Evolutionary conservation across 768 basidiomycete species (phyloP), one percentile per base, ranked within the genome.

Genomic region (Pulveroboletus sp.): DNA sequence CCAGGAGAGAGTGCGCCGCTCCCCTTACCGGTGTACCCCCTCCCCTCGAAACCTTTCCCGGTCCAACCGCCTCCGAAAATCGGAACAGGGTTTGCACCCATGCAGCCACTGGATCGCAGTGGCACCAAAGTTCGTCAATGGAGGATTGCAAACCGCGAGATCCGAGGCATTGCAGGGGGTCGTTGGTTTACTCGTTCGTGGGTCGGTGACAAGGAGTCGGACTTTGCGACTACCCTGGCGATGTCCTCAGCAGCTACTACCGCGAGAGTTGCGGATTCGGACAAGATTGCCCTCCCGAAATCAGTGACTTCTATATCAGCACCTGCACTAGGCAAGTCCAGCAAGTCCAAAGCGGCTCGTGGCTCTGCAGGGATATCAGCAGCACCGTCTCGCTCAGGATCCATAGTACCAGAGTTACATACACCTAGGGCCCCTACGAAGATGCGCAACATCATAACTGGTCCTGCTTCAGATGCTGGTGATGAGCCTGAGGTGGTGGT

Each of bases 141-240:
- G 89, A 79, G 86, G 35, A 61, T 76, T 37, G 87, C 86, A 8
- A 77, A 83, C 49, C 80, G 89, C 37, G 89, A 90, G 68, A 80
- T 91, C 45, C 76, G 86, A 33, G 89, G 89, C 7, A 88, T 91
- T 45, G 88, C 83, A 17, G 89, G 89, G 11, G 89, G 89, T 1
- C 80, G 88, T 36, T 91, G 89, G 89, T 84, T 89, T 57, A 71
- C 81, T 6, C 78, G 77, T 30, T 70, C 85, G n/a, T 91, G 87
- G 87, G 85, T 88, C n/a, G 89, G 88, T 21, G 83, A 83, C 53
- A 89, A 86, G 65, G 86, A 89, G 44, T 88, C 86, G 9, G 78
- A 85, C 43, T 82, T 77, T 50, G 78, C 82, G 7, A 57, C 67
- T 24, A 65, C 70, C 26, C 46, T 67, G 18, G 68, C 69, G 18